A percentile compares a stretch with the other conserved stretches of the same genome.
Conservation (phyloP, 495 filamentous ascomycete genomes). For the Lichenothelia convexa region DNA sequence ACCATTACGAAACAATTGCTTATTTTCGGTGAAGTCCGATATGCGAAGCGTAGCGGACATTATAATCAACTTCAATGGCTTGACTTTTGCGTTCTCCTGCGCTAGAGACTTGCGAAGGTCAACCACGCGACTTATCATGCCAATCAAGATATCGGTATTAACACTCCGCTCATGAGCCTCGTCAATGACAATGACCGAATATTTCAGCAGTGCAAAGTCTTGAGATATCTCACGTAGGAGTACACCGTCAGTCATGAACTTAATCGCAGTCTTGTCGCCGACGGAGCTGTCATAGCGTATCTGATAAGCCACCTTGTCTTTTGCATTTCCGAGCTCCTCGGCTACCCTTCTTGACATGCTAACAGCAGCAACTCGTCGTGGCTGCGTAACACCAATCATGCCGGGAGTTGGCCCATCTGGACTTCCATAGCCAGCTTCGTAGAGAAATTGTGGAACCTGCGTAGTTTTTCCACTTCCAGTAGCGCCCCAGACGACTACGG, state of each 20-base stretch:
- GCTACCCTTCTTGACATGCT: conserved; percentile 88
- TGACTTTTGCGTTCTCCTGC: conserved; percentile 33
- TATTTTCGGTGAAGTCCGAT: conserved; percentile 76
- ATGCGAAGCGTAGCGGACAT: conserved; percentile 94
- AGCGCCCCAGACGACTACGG: conserved; percentile 83
- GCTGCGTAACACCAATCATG: conserved; percentile 89
- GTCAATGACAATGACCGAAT: conserved; percentile 86
- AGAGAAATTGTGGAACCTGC: conserved; percentile 89
- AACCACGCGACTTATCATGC: conserved; percentile 85
- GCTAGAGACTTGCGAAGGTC: conserved; percentile 51
- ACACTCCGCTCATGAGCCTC: conserved; percentile 96
- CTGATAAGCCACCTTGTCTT: conserved; percentile 67
- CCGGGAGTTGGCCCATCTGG: conserved; percentile 60
- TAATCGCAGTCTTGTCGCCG: conserved; percentile 72
- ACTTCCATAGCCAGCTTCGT: conserved; percentile 82
- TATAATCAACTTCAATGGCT: conserved; percentile 82
- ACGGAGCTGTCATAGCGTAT: conserved; percentile 85
- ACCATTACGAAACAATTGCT: conserved; percentile 50
- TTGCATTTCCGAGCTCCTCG: conserved; percentile 51
- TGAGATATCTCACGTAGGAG: conserved; percentile 77
- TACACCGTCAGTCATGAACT: conserved; percentile 99
- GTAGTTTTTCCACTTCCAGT: conserved; percentile 97
- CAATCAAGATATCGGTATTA: conserved; percentile 93
- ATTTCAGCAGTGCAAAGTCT: conserved; percentile 81
- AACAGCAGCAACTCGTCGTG: conserved; percentile 77